phyloP scores from a whole-genome alignment of 2,329 filamentous ascomycete genomes.

The Paraconiothyrium sp. region DNA sequence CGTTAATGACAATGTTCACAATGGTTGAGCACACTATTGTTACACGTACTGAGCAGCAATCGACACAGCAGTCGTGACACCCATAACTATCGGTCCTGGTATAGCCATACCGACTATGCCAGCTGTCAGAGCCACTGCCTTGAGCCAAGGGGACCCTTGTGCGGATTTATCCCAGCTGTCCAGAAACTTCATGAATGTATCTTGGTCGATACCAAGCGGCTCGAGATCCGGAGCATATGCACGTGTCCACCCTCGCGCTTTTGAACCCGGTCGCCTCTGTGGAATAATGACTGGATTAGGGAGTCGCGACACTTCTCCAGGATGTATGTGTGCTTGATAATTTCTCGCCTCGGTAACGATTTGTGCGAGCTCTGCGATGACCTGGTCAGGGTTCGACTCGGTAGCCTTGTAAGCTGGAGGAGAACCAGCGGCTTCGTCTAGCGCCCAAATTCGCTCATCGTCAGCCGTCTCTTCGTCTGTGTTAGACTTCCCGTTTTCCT shows the following conservation, averaged over 20 bases:
- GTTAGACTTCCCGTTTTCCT: background rate
- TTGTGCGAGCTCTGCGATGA: conserved; percentile 22
- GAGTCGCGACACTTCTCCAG: conserved; percentile 14
- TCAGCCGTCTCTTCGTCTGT: conserved; percentile 14
- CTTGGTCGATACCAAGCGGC: conserved; percentile 59
- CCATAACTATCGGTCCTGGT: conserved; percentile 17
- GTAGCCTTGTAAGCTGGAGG: conserved; percentile 20
- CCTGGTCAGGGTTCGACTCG: conserved; percentile 8
- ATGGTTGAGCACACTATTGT: background rate
- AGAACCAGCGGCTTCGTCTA: conserved; percentile 23
- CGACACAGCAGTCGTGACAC: conserved; percentile 21
- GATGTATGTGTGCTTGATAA: background rate
- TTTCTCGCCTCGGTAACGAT: conserved; percentile 4
- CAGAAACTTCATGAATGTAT: conserved; percentile 60
- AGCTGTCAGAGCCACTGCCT: conserved; percentile 19
- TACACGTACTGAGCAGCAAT: conserved; percentile 35
- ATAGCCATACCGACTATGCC: conserved; percentile 16
- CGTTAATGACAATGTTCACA: conserved; percentile 46
- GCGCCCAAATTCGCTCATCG: conserved; percentile 25
- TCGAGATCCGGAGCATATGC: conserved; percentile 62
- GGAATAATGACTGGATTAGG: conserved; percentile 60
- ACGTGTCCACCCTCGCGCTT: conserved; percentile 61
- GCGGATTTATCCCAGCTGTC: conserved; percentile 58
- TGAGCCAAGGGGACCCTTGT: conserved; percentile 38
- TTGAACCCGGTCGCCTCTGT: conserved; percentile 61